Base-by-base conservation (phyloP, 441 rosid genomes). In the Biscutella laevigata region DNA sequence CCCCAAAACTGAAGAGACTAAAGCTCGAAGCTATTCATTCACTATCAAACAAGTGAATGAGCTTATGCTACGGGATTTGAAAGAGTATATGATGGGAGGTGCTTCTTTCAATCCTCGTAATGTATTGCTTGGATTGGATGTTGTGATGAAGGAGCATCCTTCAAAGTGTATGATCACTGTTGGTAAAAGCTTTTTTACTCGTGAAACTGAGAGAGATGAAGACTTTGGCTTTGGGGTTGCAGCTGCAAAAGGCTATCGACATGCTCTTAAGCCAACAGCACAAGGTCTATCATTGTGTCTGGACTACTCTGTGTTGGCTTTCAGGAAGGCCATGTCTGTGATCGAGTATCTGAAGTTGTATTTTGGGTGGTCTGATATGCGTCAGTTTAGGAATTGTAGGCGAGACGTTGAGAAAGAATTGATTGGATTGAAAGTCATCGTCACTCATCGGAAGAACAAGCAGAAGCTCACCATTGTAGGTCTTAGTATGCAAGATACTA, bases 131-230 rank as follows among this genome's bases (percentile, higher is more conserved):
- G 98, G 88, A 12, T 41, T 91, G 87, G 96, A 91, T 72, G 70
- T 87, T 1, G 91, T 87, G 46, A 77, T 91, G 94, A 91, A 91
- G 69, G 98, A 91, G 78, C 82, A 91, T 59, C 85, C 96, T 2
- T 51, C 73, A 4, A 73, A 64, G 64, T 61, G 43, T 41, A 91
- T 85, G 98, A 64, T 85, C 14, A 62, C 82, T 3, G 75, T 77
- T n/a, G 87, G 89, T 52, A 82, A 78, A 13, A 71, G 71, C 55
- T 87, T 87, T 36, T 83, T 78, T 42, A 61, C 74, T 10, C 15
- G 30, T 6, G 56, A 59, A 5, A 14, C 70, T 21, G 8, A 7
- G 12, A 36, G 2, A 0, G 73, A 27, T n/a, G 82, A 64, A 21
- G 72, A 80, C 26, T 83, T 86, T 42, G 76, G 76, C 2, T 37